These are phyloP conservation scores for Bondarzewia mesenterica DNA, from an alignment of 1,284 basidiomycete genomes.

Conservation along the genomic window DNA sequence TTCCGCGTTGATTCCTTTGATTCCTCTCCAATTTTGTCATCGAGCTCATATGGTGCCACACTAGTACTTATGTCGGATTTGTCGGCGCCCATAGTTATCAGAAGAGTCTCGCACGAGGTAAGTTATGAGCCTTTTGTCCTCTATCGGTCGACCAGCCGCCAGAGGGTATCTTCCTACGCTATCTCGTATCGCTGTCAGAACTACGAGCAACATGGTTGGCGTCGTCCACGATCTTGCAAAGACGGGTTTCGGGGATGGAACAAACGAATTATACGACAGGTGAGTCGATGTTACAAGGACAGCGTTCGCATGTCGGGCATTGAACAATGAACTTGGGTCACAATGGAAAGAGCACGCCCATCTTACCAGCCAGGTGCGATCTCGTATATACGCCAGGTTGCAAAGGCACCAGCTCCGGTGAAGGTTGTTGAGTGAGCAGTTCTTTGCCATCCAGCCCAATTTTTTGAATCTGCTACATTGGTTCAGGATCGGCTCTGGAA, in stretches of 20 bases:
- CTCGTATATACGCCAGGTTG: constrained; percentile 41
- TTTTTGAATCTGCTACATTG: too few species aligned
- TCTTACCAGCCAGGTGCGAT: constrained; percentile 58
- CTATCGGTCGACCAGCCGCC: too few species aligned
- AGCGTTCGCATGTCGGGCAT: too few species aligned
- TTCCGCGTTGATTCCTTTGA: too few species aligned
- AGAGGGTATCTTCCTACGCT: too few species aligned
- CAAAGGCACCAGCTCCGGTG: constrained; percentile 31
- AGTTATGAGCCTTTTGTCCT: too few species aligned
- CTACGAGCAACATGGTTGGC: constrained; percentile 7
- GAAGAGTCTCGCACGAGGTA: background rate
- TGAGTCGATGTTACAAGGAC: too few species aligned
- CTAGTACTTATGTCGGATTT: background rate
- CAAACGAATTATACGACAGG: constrained; percentile 72
- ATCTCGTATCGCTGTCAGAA: too few species aligned
- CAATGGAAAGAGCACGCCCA: constrained; percentile 66
- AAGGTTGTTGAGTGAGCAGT: constrained; percentile 65
- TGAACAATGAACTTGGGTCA: too few species aligned
- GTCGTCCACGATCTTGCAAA: constrained; percentile 48
- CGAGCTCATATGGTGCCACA: too few species aligned
- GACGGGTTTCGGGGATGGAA: constrained; percentile 59
- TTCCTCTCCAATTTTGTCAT: too few species aligned
- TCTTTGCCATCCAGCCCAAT: too few species aligned
- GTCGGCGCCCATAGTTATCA: background rate
- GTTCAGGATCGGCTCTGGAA: constrained; percentile 67